Base-by-base conservation (phyloP, 2,329 filamentous ascomycete genomes). In the Cercospora zeina region DNA sequence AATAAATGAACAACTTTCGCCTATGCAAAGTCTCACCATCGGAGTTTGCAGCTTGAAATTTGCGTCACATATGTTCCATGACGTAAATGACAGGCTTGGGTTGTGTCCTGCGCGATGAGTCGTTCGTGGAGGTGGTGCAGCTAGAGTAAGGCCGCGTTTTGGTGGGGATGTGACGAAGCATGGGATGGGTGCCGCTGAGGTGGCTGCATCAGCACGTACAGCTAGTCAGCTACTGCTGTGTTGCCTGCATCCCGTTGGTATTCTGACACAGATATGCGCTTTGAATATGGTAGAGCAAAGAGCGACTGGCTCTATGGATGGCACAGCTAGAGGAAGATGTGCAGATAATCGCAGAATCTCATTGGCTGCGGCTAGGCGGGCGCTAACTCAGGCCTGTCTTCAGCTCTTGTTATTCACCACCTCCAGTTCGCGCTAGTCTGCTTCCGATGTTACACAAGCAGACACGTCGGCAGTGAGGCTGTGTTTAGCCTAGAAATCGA, bases 91-190 rank as follows among this genome's bases (percentile, higher is more conserved):
- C 42, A n/a, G 10, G 8, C 42, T 24, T n/a, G 5, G 13, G 14
- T 27, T 27, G 6, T 14, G 10, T 49, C 13, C 42, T 49, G 42
- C 42, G 14, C 13, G 30, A 33, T 34, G 27, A 53, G 27, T 53
- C 27, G 49, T 31, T 13, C n/a, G 27, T 21, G n/a, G 11, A 47
- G 5, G 49, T 53, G 4, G 27, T 34, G 31, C 49, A 34, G 49
- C 49, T 53, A 53, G 16, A 21, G 30, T 13, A 34, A 11, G 49
- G 16, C 49, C 19, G 49, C 49, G 34, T 53, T 19, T 34, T 16
- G 49, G 30, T 53, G 49, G 49, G 34, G 49, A 53, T 21, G 49
- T 53, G 49, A 53, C 49, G 49, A 19, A 31, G 49, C 30, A 53
- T 16, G 49, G 21, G 49, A 30, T 19, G 49, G n/a, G 49, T 49